Conservation (phyloP, 129 eudicot genomes). For the Ambrosia trifida region DNA sequence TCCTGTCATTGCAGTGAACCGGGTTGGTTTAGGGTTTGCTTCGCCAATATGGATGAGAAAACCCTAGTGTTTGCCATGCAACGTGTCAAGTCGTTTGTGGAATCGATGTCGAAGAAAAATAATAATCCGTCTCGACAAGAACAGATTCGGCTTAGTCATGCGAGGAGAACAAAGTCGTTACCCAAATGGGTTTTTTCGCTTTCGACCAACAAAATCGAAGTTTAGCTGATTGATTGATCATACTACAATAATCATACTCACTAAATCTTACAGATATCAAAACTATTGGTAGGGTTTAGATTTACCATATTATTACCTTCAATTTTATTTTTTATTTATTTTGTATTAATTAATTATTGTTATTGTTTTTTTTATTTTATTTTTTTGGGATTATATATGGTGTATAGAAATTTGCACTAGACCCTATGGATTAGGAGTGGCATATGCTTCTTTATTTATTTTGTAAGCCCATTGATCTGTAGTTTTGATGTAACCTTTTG, state of each 20-base stretch:
- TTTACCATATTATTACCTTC: not conserved
- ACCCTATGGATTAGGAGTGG: slow-evolving; percentile 83
- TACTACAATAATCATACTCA: too few relatives aligned
- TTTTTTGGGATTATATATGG: slow-evolving; percentile 19
- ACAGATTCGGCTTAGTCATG: slow-evolving; percentile 29
- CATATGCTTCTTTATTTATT: slow-evolving; percentile 28
- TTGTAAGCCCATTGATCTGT: slow-evolving; percentile 40
- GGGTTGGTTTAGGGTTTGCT: slow-evolving; percentile 92
- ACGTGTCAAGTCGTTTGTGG: slow-evolving; percentile 48
- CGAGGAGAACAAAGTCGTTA: slow-evolving; percentile 60
- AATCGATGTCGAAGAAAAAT: slow-evolving; percentile 26
- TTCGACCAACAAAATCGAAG: slow-evolving; percentile 55
- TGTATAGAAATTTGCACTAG: slow-evolving; percentile 57
- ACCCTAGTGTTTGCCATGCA: slow-evolving; percentile 56
- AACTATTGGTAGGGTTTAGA: too few relatives aligned
- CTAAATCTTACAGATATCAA: too few relatives aligned
- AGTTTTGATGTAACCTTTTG: slow-evolving; percentile 36
- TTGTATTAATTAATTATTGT: not conserved
- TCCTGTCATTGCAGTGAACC: slow-evolving; percentile 92
- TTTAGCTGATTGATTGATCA: not conserved
- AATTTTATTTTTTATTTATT: not conserved
- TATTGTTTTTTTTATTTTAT: not conserved
- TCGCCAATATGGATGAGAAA: slow-evolving; percentile 81
- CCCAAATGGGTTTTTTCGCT: slow-evolving; percentile 94
- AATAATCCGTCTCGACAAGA: slow-evolving; percentile 26